phyloP scores from a whole-genome alignment of 305 asterid species.

The Fraxinus dipetala region DNA sequence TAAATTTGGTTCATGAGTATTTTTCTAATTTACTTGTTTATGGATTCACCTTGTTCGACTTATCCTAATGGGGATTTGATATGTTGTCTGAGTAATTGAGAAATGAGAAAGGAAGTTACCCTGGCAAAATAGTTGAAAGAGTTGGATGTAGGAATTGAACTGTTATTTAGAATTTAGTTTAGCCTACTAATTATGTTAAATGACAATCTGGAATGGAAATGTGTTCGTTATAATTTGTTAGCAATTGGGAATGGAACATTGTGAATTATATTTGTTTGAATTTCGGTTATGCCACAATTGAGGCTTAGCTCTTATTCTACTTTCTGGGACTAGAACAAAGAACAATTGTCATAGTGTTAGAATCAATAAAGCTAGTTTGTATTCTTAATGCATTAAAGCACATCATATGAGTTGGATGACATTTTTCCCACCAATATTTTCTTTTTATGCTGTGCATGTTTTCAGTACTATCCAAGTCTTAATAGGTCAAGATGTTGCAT shows the following conservation, averaged over 20 bases:
- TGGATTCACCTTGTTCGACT: neutral
- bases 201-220: neutral
- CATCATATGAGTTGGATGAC: slow-evolving; percentile 3
- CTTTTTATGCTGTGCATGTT: slow-evolving; percentile 25
- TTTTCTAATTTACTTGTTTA: neutral
- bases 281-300: neutral
- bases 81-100: slow-evolving; percentile 1
- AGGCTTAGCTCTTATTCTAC: slow-evolving; percentile 7
- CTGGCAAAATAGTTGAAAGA: neutral
- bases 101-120: slow-evolving; percentile 1
- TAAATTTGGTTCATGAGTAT: neutral
- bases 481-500: slow-evolving; percentile 93
- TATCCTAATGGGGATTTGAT: neutral
- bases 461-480: slow-evolving; percentile 96
- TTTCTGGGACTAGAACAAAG: neutral
- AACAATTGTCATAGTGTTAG: neutral
- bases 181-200: neutral
- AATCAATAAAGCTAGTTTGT: neutral
- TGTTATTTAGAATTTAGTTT: neutral
- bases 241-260: neutral
- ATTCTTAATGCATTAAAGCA: slow-evolving; percentile 15
- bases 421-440: neutral
- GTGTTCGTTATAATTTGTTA: neutral
- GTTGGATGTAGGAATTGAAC: neutral
- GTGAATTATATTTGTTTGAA: neutral